phyloP scores from a whole-genome alignment of 164 flowering plant genomes.

The Santalum album region DNA sequence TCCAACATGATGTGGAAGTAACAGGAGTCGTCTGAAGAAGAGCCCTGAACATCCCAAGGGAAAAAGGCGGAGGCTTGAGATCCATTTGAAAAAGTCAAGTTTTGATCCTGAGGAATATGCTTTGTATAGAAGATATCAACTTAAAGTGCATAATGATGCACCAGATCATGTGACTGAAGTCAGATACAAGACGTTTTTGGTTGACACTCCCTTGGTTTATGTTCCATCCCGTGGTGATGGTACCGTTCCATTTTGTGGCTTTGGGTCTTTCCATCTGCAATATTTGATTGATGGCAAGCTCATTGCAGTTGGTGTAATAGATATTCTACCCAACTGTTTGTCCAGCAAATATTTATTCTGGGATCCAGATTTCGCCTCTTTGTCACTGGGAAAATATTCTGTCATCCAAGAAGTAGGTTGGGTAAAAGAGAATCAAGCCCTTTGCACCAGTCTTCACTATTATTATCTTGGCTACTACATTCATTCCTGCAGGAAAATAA shows the following conservation, averaged over 20 bases:
- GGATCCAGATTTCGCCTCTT: conserved; percentile 86
- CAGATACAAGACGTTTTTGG: conserved; percentile 69
- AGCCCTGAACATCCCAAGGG: conserved; percentile 14
- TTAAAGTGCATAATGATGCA: conserved; percentile 69
- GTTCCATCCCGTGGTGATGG: conserved; percentile 57
- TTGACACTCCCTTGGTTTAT: conserved; percentile 67
- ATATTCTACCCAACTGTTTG: conserved; percentile 87
- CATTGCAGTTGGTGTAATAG: conserved; percentile 95
- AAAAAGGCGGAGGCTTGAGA: conserved; percentile 55
- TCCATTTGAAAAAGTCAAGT: conserved; percentile 63
- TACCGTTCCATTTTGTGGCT: conserved; percentile 77
- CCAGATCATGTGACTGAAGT: conserved; percentile 54
- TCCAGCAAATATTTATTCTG: conserved; percentile 96
- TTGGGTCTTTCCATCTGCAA: conserved; percentile 98
- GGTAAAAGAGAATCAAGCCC: conserved; percentile 61
- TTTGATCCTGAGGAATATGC: conserved; percentile 86
- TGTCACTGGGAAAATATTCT: conserved; percentile 86
- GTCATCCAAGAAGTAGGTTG: conserved; percentile 84
- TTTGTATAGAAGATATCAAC: conserved; percentile 72
- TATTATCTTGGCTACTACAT: conserved; percentile 96
- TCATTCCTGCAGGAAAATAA: conserved; percentile 88
- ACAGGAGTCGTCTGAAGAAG: conserved; percentile 18
- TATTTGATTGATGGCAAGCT: conserved; percentile 78
- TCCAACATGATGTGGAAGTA: conserved; percentile 12
- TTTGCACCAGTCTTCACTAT: conserved; percentile 71